Evolutionary conservation across 345 rosid species (phyloP).

Genomic region (Eucalyptus urophylla): DNA sequence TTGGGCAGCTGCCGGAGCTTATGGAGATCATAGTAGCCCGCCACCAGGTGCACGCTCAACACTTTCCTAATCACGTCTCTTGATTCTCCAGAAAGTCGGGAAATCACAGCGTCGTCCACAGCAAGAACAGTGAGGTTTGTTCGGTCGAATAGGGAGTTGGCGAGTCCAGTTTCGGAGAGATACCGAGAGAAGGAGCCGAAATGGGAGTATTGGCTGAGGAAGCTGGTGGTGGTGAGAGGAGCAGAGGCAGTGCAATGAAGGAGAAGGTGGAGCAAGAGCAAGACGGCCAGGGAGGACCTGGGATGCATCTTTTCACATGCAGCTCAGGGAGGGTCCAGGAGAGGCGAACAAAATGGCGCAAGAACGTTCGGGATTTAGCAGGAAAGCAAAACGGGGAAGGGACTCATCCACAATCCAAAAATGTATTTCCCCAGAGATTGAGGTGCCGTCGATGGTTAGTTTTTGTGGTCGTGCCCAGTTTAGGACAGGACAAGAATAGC

Average conservation of each 20-base stretch:
- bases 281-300: neutral
- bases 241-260: neutral
- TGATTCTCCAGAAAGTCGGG: neutral
- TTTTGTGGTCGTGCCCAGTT: neutral
- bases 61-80: neutral
- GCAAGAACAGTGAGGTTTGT: neutral
- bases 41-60: neutral
- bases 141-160: neutral
- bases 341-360: neutral
- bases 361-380: neutral
- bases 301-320: neutral
- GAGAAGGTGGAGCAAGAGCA: neutral
- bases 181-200: neutral
- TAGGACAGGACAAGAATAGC: neutral
- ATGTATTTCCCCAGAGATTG: neutral
- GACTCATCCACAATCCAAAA: neutral
- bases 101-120: neutral
- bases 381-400: neutral
- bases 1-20: neutral
- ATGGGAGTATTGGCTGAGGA: neutral
- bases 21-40: neutral
- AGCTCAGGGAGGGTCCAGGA: neutral
- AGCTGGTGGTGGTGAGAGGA: neutral
- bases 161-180: neutral
- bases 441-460: neutral